Evolutionary conservation across 768 basidiomycete species (phyloP), one percentile per base, ranked within the genome.

Genomic region (Trametes coccinea): DNA sequence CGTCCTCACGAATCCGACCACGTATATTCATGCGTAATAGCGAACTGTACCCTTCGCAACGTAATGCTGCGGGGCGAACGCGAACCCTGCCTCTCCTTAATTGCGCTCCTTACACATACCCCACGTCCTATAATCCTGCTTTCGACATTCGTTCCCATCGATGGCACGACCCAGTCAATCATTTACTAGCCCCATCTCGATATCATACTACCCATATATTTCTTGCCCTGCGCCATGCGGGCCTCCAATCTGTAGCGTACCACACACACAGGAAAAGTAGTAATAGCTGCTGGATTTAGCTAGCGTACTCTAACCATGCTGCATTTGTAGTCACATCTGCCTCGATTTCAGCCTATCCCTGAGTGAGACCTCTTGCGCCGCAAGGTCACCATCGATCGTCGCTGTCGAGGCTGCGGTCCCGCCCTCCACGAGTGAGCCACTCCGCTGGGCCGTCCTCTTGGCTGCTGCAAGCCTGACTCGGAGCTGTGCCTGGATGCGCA

Each of bases 401-500:
- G 62, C 33, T 63, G 51, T 41, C 64, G 52, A 30, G 51, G 50
- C 47, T 56, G 29, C 57, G 41, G 49, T 2, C 17, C 49, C 41
- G 27, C 47, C 52, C 53, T 51, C 62, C 30, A 44, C 51, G 7
- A 11, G 43, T 13, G 17, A 64, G 51, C 49, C 53, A 22, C 14
- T 31, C 44, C 45, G 37, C 39, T 43, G 40, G 17, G n/a, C 53
- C 16, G 65, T 62, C 31, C 72, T 71, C 68, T 77, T 82, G 60
- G 77, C 81, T 22, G 78, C 79, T 22, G 78, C 79, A 29, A 85
- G 76, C 37, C 80, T 79, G 29, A 77, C 76, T 29, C 76, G 80
- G 64, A 85, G 65, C 60, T 76, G 81, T 43, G 82, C 80, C 66
- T 80, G 80, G 53, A 71, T 72, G 53, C 83, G 80, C 64, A 85